phyloP scores from a whole-genome alignment of 2,329 filamentous ascomycete genomes.

The Fusarium nematophilum region DNA sequence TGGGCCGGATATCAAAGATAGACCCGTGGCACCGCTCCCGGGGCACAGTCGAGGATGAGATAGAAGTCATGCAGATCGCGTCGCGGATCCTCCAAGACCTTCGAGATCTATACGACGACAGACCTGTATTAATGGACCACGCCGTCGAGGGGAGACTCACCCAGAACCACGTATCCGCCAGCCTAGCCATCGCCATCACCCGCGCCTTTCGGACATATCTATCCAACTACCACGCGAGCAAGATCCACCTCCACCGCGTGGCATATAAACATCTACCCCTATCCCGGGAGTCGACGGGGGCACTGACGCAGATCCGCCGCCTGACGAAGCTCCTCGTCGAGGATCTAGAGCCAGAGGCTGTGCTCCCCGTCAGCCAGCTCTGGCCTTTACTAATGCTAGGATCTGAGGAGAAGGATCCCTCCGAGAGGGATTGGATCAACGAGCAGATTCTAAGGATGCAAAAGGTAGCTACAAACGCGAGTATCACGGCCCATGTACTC shows the following conservation, averaged over 20 bases:
- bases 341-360: slow-evolving; percentile 52
- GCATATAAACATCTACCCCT: slow-evolving; percentile 65
- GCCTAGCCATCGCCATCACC: slow-evolving; percentile 60
- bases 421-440: slow-evolving; percentile 61
- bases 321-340: slow-evolving; percentile 55
- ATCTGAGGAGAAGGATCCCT: slow-evolving; percentile 59
- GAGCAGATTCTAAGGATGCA: slow-evolving; percentile 59
- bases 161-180: slow-evolving; percentile 57
- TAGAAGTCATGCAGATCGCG: slow-evolving; percentile 65
- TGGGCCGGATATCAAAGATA: slow-evolving; percentile 65
- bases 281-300: slow-evolving; percentile 58
- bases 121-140: slow-evolving; percentile 66
- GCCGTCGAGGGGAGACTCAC: slow-evolving; percentile 62
- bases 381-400: slow-evolving; percentile 67
- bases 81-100: slow-evolving; percentile 61
- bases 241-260: slow-evolving; percentile 65
- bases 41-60: slow-evolving; percentile 66
- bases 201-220: slow-evolving; percentile 63
- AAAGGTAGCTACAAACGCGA: slow-evolving; percentile 54
- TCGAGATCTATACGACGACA: slow-evolving; percentile 57
- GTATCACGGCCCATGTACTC: slow-evolving; percentile 56
- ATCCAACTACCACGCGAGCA: slow-evolving; percentile 65
- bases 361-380: slow-evolving; percentile 64
- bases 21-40: slow-evolving; percentile 65
- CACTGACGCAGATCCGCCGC: slow-evolving; percentile 58